Evolutionary conservation across 2,329 filamentous ascomycete genomes (phyloP).

Genomic region (Penicillium sp.): DNA sequence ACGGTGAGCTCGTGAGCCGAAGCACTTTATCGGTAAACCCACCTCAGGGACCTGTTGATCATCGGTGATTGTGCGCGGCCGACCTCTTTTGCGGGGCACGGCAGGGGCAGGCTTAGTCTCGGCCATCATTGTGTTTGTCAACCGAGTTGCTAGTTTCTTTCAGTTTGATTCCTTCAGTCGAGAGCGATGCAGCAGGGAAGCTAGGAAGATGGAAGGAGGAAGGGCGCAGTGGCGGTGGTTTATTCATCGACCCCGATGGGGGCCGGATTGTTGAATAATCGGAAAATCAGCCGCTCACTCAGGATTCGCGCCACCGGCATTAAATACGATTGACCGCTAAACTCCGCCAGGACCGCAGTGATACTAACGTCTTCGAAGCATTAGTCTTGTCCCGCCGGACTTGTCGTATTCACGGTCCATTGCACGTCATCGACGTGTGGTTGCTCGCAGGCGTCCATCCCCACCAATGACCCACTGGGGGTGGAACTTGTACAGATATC

Average conservation of each 20-base stretch:
- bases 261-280: constrained; percentile 15
- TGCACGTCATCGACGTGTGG: no score
- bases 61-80: constrained; percentile 21
- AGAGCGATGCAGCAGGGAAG: constrained; percentile 8
- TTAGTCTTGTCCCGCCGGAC: no score
- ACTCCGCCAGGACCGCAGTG: no score
- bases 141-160: neutral
- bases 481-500: no score
- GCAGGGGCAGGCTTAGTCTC: constrained; percentile 9
- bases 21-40: constrained; percentile 2
- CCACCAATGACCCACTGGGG: no score
- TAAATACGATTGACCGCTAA: no score
- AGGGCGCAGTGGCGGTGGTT: neutral
- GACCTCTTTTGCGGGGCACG: constrained; percentile 25
- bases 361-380: no score
- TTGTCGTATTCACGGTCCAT: no score
- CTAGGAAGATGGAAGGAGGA: neutral
- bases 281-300: no score
- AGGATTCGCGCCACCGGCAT: no score
- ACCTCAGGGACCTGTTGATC: constrained; percentile 26
- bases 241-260: constrained; percentile 3
- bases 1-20: constrained; percentile 7
- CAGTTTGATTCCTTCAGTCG: no score
- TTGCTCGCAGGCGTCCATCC: no score
- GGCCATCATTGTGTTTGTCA: constrained; percentile 5